Percentiles rank a stretch among this genome's conserved stretches.
phyloP scores from a whole-genome alignment of 2,329 filamentous ascomycete genomes.

The Bertia moriformis region DNA sequence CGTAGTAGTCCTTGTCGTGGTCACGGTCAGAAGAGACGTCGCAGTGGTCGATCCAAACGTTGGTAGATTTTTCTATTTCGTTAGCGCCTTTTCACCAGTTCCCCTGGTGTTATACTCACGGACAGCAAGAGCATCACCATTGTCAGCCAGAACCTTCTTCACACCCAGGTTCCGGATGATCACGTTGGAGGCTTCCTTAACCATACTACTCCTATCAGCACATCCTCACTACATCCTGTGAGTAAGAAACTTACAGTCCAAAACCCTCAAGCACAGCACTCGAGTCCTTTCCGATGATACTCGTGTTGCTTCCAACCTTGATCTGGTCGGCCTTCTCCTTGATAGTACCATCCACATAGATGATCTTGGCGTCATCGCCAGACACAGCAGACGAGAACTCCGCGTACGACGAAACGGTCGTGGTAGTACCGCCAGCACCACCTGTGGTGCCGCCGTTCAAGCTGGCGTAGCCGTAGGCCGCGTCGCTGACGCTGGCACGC shows the following conservation, averaged over 20 bases:
- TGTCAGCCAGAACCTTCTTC: slow-evolving; percentile 34
- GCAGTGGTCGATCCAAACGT: slow-evolving; percentile 55
- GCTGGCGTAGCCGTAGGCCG: background rate
- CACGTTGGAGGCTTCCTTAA: slow-evolving; percentile 38
- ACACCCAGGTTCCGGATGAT: slow-evolving; percentile 50
- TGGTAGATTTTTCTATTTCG: slow-evolving; percentile 27
- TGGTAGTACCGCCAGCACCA: slow-evolving; percentile 35
- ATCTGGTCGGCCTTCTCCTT: slow-evolving; percentile 23
- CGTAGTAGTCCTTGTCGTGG: slow-evolving; percentile 56
- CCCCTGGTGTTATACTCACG: slow-evolving; percentile 6
- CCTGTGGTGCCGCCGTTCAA: slow-evolving; percentile 25
- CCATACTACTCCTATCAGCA: slow-evolving; percentile 32
- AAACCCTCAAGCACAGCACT: slow-evolving; percentile 9
- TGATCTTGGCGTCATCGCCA: slow-evolving; percentile 26
- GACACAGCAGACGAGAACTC: slow-evolving; percentile 31
- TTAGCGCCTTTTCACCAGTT: background rate
- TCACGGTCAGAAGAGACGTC: slow-evolving; percentile 45
- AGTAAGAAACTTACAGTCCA: slow-evolving; percentile 10
- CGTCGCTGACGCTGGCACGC: background rate
- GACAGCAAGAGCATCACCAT: slow-evolving; percentile 45
- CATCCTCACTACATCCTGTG: slow-evolving; percentile 10
- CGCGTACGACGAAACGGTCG: slow-evolving; percentile 34
- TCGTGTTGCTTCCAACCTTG: slow-evolving; percentile 30
- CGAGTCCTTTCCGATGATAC: slow-evolving; percentile 27
- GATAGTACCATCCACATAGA: slow-evolving; percentile 29